Evolutionary conservation across 768 basidiomycete genomes (phyloP).

Genomic region (Trametes maxima): DNA sequence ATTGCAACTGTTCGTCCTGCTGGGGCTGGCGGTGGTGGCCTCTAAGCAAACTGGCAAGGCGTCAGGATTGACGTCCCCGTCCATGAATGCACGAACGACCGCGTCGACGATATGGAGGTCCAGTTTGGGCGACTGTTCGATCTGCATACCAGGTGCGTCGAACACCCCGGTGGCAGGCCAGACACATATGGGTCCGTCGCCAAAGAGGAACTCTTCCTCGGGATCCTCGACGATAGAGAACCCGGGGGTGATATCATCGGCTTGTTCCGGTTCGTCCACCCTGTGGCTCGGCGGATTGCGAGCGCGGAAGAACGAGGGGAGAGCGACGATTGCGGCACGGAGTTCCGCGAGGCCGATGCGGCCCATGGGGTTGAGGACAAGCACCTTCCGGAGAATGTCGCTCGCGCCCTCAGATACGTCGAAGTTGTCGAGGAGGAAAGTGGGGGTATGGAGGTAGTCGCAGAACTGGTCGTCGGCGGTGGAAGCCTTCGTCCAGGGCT

Average conservation of each 20-base stretch:
- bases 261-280: not conserved
- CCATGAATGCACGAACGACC: slow-evolving; percentile 1
- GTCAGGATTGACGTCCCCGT: not conserved
- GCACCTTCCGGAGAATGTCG: slow-evolving; percentile 54
- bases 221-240: not conserved
- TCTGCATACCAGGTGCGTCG: not conserved
- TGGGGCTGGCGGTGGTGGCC: not conserved
- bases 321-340: slow-evolving; percentile 51
- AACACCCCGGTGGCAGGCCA: not conserved
- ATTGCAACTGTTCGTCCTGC: too few relatives aligned
- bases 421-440: slow-evolving; percentile 57
- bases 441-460: slow-evolving; percentile 47
- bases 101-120: slow-evolving; percentile 1
- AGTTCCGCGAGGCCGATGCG: slow-evolving; percentile 67
- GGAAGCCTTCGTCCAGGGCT: slow-evolving; percentile 54
- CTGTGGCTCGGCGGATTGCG: slow-evolving; percentile 41
- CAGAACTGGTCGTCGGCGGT: slow-evolving; percentile 49
- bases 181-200: not conserved
- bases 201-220: not conserved
- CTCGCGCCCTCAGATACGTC: slow-evolving; percentile 51
- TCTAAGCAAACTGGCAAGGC: not conserved
- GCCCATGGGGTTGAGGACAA: slow-evolving; percentile 60
- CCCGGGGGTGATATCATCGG: not conserved
- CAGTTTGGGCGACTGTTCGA: not conserved
- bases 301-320: slow-evolving; percentile 64